phyloP scores from a whole-genome alignment of 108 stramenopile species.

The Nannochloropsis oceanica region DNA sequence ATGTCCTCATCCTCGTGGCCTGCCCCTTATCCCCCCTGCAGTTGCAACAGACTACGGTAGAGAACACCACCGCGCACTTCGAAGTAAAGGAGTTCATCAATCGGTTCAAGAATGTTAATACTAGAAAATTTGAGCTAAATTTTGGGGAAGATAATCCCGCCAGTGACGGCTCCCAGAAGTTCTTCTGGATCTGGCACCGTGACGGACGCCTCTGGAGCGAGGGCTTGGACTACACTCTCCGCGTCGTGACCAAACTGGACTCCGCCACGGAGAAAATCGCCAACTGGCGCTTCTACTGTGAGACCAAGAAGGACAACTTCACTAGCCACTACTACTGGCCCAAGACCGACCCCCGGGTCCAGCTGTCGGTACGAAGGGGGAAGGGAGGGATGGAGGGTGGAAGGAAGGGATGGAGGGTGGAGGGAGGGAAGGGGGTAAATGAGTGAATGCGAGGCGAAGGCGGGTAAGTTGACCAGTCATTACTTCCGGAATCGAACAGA shows the following conservation, averaged over 20 bases:
- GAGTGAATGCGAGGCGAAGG: too few species aligned
- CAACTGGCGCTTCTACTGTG: neutral
- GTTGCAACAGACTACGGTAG: too few species aligned
- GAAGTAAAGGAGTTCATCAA: neutral
- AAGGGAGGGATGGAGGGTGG: too few species aligned
- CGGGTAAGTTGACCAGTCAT: too few species aligned
- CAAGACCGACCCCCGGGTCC: neutral
- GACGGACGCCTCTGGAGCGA: neutral
- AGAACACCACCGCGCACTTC: neutral
- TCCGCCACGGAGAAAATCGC: neutral
- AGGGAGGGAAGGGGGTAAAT: too few species aligned
- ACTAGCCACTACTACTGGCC: neutral
- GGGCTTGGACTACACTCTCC: neutral
- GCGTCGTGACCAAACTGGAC: neutral
- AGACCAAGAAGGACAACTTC: neutral
- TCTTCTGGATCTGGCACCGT: neutral
- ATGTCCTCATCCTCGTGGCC: too few species aligned
- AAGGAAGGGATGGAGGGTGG: too few species aligned
- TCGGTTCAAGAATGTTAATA: neutral
- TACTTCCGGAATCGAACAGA: too few species aligned
- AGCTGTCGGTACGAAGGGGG: too few species aligned
- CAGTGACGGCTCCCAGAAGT: neutral
- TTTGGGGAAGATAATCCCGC: neutral
- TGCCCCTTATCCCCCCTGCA: too few species aligned
- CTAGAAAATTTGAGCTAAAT: neutral